These are phyloP conservation scores for Fusarium sp. DNA, from an alignment of 2,329 filamentous ascomycete species.

Conservation along the genomic window DNA sequence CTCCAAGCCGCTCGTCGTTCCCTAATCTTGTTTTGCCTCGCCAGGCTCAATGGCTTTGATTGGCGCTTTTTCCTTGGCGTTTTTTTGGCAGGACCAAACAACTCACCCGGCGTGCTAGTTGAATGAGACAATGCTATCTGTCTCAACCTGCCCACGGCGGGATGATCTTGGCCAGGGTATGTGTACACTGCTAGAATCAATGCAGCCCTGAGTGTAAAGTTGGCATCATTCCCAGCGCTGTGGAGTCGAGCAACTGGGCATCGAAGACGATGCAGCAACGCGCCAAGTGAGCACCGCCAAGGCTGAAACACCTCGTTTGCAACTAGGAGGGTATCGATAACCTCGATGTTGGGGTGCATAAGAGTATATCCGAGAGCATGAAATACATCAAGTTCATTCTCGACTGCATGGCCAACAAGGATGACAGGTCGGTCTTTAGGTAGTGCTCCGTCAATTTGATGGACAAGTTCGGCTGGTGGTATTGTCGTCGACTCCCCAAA, in stretches of 20 bases:
- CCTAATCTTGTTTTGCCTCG: neutral
- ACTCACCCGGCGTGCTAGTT: too few relatives aligned
- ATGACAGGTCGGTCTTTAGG: neutral
- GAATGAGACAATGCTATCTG: too few relatives aligned
- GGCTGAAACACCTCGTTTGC: neutral
- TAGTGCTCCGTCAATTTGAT: neutral
- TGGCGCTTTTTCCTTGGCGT: neutral
- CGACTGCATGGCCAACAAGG: neutral
- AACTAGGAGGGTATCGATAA: neutral
- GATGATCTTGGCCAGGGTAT: neutral
- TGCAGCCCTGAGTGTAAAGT: neutral
- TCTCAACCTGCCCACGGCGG: neutral
- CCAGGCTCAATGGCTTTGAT: neutral
- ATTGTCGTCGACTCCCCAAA: neutral
- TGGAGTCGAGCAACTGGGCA: neutral
- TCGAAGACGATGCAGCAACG: neutral
- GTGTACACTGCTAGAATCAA: neutral
- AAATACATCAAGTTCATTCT: neutral
- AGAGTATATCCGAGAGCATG: neutral
- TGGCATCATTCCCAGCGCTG: neutral
- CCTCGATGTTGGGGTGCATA: neutral
- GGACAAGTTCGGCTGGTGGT: neutral
- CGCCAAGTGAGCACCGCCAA: neutral
- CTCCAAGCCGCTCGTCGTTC: neutral
- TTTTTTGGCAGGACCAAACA: too few relatives aligned